Conservation (phyloP, 2,329 filamentous ascomycete genomes). For the Knoxdaviesia proteae region DNA sequence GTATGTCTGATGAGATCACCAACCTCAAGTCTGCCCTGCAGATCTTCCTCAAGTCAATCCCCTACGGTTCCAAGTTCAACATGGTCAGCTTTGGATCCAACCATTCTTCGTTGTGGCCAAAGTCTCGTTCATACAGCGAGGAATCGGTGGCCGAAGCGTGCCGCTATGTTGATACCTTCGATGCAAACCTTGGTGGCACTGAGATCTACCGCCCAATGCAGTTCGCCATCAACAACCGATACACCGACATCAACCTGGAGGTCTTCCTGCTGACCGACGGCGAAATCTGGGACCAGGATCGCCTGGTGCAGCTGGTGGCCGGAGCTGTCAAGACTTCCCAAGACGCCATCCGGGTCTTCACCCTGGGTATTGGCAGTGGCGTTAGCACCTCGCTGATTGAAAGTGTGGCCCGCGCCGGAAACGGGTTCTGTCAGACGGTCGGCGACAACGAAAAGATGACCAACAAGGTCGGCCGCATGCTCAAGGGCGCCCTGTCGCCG, state of each 20-base stretch:
- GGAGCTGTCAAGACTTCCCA: conserved; percentile 16
- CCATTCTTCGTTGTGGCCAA: conserved; percentile 22
- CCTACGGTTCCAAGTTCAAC: conserved; percentile 44
- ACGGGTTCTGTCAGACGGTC: conserved; percentile 41
- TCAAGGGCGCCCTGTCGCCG: conserved; percentile 47
- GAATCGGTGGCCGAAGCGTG: conserved; percentile 21
- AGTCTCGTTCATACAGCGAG: conserved; percentile 23
- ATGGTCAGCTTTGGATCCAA: conserved; percentile 43
- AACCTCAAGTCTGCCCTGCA: conserved; percentile 34
- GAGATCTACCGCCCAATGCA: conserved; percentile 26
- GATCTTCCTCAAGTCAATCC: conserved; percentile 45
- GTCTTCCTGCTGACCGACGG: conserved; percentile 36
- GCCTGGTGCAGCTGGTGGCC: conserved; percentile 24
- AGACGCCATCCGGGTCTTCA: conserved; percentile 28
- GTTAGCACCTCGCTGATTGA: conserved; percentile 33
- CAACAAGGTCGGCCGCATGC: conserved; percentile 50
- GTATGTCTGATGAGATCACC: conserved; percentile 34
- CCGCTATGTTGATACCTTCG: conserved; percentile 19
- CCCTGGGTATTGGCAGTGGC: conserved; percentile 28
- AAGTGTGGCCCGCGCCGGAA: conserved; percentile 30
- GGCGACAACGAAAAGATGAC: conserved; percentile 43
- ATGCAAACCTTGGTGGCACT: conserved; percentile 29
- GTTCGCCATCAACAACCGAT: conserved; percentile 19
- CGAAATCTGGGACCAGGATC: conserved; percentile 25
- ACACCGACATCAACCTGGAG: conserved; percentile 26